A percentile compares a stretch with the other conserved stretches of the same genome.
phyloP scores from a whole-genome alignment of 2,329 filamentous ascomycete species.

The Macroventuria anomochaeta region DNA sequence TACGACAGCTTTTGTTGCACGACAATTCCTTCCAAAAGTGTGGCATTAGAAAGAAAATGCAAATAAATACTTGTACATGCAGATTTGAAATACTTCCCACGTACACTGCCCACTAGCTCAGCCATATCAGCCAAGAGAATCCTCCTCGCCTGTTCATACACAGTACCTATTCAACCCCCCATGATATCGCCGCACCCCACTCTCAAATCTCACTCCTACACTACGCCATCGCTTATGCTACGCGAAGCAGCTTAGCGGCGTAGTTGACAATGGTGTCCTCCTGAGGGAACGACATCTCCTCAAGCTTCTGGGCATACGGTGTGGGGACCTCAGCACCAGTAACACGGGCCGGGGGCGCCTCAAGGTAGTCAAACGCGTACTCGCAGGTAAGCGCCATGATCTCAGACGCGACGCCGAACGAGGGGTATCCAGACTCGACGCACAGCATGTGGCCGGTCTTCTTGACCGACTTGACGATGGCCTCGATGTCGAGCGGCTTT shows the following conservation, averaged over 20 bases:
- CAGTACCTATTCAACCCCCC: constrained; percentile 7
- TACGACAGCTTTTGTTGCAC: neutral
- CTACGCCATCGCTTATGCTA: constrained; percentile 52
- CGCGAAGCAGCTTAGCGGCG: constrained; percentile 83
- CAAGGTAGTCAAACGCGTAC: constrained; percentile 97
- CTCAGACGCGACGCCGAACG: constrained; percentile 90
- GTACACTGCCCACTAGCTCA: constrained; percentile 5
- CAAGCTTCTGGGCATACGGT: constrained; percentile 89
- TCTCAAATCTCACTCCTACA: neutral
- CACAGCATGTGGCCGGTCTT: constrained; percentile 93
- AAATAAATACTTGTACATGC: constrained; percentile 23
- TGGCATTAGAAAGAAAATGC: constrained; percentile 13
- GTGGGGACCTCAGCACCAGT: constrained; percentile 98
- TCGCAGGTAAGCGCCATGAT: constrained; percentile 95
- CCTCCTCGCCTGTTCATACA: constrained; percentile 15
- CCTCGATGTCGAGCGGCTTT: constrained; percentile 94
- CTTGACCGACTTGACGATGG: constrained; percentile 97
- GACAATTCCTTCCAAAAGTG: neutral
- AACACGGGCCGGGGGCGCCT: constrained; percentile 90
- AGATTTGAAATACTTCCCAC: constrained; percentile 17
- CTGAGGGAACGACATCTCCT: constrained; percentile 94
- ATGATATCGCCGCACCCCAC: neutral
- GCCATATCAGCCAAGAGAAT: neutral
- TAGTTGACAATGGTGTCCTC: constrained; percentile 87
- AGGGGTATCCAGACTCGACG: constrained; percentile 95